Percentiles rank a stretch among this genome's conserved stretches.
phyloP scores from a whole-genome alignment of 2,329 filamentous ascomycete species.

The Monosporascus sp. region DNA sequence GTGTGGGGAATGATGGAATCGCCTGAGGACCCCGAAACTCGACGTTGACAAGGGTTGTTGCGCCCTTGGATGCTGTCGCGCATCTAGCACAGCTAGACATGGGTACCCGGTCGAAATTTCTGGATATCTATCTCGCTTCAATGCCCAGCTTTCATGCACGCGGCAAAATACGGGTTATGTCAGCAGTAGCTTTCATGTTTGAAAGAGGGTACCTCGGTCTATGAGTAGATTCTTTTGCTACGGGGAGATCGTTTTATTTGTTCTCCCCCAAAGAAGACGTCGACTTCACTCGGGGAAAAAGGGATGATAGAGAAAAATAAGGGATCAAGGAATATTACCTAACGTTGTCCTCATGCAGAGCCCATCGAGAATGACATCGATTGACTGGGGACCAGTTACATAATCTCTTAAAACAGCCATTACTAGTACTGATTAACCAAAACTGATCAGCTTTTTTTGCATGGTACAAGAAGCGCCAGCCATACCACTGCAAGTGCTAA shows the following conservation, averaged over 20 bases:
- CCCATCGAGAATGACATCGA: neutral
- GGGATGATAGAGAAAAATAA: too few species aligned
- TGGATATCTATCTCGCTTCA: neutral
- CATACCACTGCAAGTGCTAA: neutral
- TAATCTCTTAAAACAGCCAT: neutral
- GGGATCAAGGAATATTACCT: too few species aligned
- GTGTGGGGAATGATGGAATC: neutral
- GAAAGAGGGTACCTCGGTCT: too few species aligned
- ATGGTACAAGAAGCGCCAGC: neutral
- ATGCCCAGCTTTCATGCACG: neutral
- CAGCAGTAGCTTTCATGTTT: too few species aligned
- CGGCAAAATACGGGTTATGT: neutral
- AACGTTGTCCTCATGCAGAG: neutral
- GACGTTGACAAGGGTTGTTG: neutral
- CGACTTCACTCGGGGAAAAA: too few species aligned
- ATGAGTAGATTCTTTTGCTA: too few species aligned
- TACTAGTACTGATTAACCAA: neutral
- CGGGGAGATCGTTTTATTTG: too few species aligned
- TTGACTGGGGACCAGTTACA: neutral
- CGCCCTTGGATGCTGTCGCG: neutral
- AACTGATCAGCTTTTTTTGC: neutral
- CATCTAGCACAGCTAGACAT: neutral
- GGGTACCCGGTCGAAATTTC: neutral
- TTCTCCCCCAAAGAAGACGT: too few species aligned
- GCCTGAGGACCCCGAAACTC: neutral